Base-by-base conservation (phyloP, 176 grass and related monocot species). In the Phyllostachys edulis region DNA sequence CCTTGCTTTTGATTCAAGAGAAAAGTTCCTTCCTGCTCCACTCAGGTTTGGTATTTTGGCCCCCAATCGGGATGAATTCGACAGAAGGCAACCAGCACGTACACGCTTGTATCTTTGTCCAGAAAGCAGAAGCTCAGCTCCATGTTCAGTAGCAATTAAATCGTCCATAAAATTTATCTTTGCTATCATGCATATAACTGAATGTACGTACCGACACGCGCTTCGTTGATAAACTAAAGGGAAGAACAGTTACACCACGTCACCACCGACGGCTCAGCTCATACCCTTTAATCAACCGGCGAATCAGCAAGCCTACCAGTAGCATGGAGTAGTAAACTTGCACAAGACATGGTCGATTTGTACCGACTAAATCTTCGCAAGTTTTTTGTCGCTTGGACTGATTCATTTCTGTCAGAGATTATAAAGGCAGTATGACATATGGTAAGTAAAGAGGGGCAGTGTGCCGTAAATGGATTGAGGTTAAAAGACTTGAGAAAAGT, bases 11-110 rank as follows among this genome's bases (percentile, higher is more conserved):
- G 41, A 79, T 36, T 24, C 65, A 70, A 85, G 75, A 24, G 57
- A n/a, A 56, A 20, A 34, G 64, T 79, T 72, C 76, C 49, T 86
- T 52, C 56, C 55, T 79, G 14, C 54, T n/a, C 41, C 36, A 51
- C 3, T 40, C 32, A 79, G 9, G 32, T 57, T 72, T 72, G 56
- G 75, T 70, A 72, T 87, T 57, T 81, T 13, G 8, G 18, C 23
- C 21, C n/a, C 15, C n/a, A 36, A 9, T 9, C 10, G 24, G 37
- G 37, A 27, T 15, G 3, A 23, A 76, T 59, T 67, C 9, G 15
- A 50, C 20, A 67, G 65, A 77, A 76, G 37, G 37, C 57, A 38
- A 5, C 24, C 51, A 36, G 14, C 29, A 26, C 13, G 51, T 38
- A 65, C 59, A 65, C 45, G 21, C 26, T 42, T 45, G 3, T 45